A percentile compares a stretch with the other conserved stretches of the same genome.
Evolutionary conservation across 768 basidiomycete species (phyloP).

Genomic region (Naematelia aurantialba): DNA sequence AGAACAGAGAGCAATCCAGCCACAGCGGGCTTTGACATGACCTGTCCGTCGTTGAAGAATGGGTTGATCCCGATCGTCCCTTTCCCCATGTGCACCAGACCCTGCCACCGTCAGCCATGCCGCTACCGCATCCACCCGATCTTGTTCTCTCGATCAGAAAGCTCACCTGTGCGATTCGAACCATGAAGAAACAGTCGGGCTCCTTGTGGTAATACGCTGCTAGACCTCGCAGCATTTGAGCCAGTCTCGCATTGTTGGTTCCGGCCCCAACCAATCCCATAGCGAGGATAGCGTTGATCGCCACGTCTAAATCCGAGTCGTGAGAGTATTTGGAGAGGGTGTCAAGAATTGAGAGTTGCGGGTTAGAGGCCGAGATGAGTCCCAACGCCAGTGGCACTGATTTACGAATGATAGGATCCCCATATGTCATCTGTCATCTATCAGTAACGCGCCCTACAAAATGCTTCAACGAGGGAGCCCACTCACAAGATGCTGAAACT

Average conservation of each 20-base stretch:
- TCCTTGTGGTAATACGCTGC: slow-evolving; percentile 99
- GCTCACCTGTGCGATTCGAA: slow-evolving; percentile 68
- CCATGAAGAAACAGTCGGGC: slow-evolving; percentile 92
- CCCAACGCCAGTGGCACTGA: slow-evolving; percentile 91
- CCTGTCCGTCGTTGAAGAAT: slow-evolving; percentile 86
- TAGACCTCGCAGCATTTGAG: slow-evolving; percentile 93
- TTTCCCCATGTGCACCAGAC: slow-evolving; percentile 98
- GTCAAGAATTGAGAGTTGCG: slow-evolving; percentile 87
- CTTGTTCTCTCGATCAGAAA: neutral
- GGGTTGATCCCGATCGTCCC: slow-evolving; percentile 96
- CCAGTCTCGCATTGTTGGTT: slow-evolving; percentile 95
- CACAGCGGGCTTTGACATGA: slow-evolving; percentile 83
- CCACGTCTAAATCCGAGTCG: slow-evolving; percentile 95
- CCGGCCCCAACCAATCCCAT: slow-evolving; percentile 98
- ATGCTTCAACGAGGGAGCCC: neutral
- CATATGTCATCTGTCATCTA: slow-evolving; percentile 86
- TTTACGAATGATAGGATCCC: slow-evolving; percentile 86
- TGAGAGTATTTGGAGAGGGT: slow-evolving; percentile 98
- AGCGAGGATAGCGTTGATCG: slow-evolving; percentile 93
- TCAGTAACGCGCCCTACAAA: slow-evolving; percentile 24
- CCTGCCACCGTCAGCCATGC: slow-evolving; percentile 56
- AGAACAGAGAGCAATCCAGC: slow-evolving; percentile 84
- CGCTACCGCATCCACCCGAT: neutral
- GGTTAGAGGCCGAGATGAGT: slow-evolving; percentile 91
- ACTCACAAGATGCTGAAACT: slow-evolving; percentile 92